Evolutionary conservation across 257 asterid genomes (phyloP), one percentile per base, ranked within the genome.

Genomic region (Verbascum thapsus): DNA sequence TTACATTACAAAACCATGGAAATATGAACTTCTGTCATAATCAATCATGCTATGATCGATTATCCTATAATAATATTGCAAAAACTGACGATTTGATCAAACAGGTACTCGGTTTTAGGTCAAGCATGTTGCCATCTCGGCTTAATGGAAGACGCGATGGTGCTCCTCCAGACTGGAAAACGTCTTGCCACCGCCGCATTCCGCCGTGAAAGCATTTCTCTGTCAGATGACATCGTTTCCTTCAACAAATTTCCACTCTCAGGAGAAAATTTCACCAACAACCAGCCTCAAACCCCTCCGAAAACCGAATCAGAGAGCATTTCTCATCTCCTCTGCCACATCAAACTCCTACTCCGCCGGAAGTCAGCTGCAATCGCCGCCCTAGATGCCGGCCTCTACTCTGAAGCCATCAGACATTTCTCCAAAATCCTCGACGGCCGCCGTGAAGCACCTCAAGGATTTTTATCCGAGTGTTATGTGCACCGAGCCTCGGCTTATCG

Each of bases 371-470:
- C 61, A 12, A 8, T 6, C 34, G 58, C 37, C 10, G 19, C 32
- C 10, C 88, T 81, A 5, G 83, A 86, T 15, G 91, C 87, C 0
- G 91, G 91, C 6, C 95, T 83, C 40, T 74, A 77, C 50, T 57
- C 91, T 0, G 91, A 86, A 58, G 87, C 95, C 63, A 71, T 81
- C 50, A 39, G 87, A 35, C 88, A 83, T 64, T 86, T 86, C 73
- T 77, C 95, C 10, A 86, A 86, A 40, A 77, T 86, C 52, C 72
- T 86, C 2, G 88, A 81, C 16, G 80, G 88, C 60, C 85, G 88
- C 4, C 85, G 87, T 8, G 87, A 87, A 7, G 88, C 88, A 15
- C 87, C 95, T 0, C 91, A 81, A 43, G 83, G 85, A 34, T 86
- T 86, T 48, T 72, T 86, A n/a, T 80, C 91, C 0, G 87, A 77